These are phyloP conservation scores for Populus simonii DNA, from an alignment of 345 rosid species.

Conservation along the genomic window DNA sequence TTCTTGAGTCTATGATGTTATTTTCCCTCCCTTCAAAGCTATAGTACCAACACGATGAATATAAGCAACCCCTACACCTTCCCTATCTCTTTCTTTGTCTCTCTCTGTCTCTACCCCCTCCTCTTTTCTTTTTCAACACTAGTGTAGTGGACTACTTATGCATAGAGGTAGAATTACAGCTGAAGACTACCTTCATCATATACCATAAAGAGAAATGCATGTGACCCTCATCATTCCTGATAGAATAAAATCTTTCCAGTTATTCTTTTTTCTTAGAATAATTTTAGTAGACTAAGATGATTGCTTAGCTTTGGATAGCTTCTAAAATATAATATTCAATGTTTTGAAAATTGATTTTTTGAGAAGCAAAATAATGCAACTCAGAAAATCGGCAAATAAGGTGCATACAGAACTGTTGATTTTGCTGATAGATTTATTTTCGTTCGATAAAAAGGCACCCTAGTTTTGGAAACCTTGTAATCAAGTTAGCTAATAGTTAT, in stretches of 20 bases:
- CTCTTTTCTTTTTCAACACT: background rate
- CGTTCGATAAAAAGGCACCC: background rate
- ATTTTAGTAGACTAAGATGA: background rate
- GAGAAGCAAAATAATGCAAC: background rate
- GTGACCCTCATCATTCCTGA: slow-evolving; percentile 33
- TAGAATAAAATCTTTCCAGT: background rate
- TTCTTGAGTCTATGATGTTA: slow-evolving; percentile 31
- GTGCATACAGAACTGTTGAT: background rate
- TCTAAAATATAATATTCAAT: background rate
- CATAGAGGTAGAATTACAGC: slow-evolving; percentile 23
- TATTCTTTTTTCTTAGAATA: background rate
- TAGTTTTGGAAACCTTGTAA: background rate
- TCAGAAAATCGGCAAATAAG: background rate
- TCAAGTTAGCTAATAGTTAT: background rate
- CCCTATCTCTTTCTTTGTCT: background rate
- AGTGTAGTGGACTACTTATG: background rate
- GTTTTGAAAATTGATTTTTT: background rate
- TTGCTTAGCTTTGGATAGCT: background rate
- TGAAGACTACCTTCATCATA: slow-evolving; percentile 32
- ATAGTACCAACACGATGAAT: slow-evolving; percentile 15
- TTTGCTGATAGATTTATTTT: no score
- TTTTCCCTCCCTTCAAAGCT: slow-evolving; percentile 39
- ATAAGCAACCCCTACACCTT: background rate
- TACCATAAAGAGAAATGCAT: slow-evolving; percentile 31
- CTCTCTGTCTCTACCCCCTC: background rate